These are phyloP conservation scores for Lathyrus aphaca DNA, from an alignment of 306 rosid genomes.

Conservation along the genomic window DNA sequence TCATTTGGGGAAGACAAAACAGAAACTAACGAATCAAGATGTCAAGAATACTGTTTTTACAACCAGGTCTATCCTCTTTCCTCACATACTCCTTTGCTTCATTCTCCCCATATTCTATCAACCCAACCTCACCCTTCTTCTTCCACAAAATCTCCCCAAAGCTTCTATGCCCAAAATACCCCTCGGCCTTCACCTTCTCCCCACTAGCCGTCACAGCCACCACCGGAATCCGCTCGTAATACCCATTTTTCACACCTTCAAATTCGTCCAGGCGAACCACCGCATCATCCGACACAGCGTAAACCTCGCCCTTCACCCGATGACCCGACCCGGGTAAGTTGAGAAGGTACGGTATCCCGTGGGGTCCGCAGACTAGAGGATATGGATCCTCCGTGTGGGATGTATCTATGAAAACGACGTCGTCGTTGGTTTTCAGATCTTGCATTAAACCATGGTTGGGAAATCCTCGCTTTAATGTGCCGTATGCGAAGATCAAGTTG, in stretches of 20 bases:
- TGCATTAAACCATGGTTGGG: conserved; percentile 52
- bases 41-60: conserved; percentile 32
- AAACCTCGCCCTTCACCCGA: conserved; percentile 63
- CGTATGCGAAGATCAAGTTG: conserved; percentile 58
- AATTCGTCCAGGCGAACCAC: conserved; percentile 56
- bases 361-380: conserved; percentile 70
- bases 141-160: conserved; percentile 65
- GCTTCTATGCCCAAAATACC: conserved; percentile 61
- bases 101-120: conserved; percentile 44
- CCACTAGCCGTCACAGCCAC: conserved; percentile 25
- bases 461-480: conserved; percentile 68
- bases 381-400: conserved; percentile 35
- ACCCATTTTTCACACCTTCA: conserved; percentile 53
- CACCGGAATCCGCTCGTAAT: conserved; percentile 61
- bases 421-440: conserved; percentile 48
- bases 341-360: conserved; percentile 72
- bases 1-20: neutral
- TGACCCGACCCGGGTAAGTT: conserved; percentile 58
- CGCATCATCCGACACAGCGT: conserved; percentile 51
- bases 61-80: conserved; percentile 40
- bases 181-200: conserved; percentile 52
- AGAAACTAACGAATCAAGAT: conserved; percentile 14
- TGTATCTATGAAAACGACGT: conserved; percentile 50
- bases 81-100: conserved; percentile 46
- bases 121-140: conserved; percentile 45